Base-by-base conservation (phyloP, 192 early-diverging fungal genomes). In the Nowakowskiella sp. region DNA sequence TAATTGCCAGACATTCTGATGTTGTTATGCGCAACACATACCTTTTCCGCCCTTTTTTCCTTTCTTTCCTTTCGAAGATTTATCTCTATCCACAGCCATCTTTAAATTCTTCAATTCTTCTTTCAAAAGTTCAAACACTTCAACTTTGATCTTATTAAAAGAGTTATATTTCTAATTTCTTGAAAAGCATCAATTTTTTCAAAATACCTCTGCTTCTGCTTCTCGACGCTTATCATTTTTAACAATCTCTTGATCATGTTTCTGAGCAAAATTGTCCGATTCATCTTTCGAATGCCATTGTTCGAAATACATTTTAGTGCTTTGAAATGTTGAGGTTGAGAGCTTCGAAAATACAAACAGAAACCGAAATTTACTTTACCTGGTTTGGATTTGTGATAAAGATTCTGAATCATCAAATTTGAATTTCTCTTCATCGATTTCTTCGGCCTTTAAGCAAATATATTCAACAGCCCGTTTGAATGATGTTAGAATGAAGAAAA, bases 211-310 rank as follows among this genome's bases (percentile, higher is more conserved):
- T 10, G 71, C 53, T 54, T 82, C 77, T 8, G 77, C 80, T 60
- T 82, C 80, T 34, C 60, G 52, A 24, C 80, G 58, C 34, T 82
- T 82, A 19, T 73, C 69, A 25, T 44, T 59, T 51, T 82, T 82
- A 39, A 82, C 73, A 45, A 82, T 82, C 39, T 82, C 80, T 47
- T 70, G 72, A 47, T 82, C 80, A 58, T 80, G 77, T 58, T 71
- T 78, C 55, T 82, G 80, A 6, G 72, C 71, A 53, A 82, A 80
- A 52, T 82, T 82, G 9, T 80, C 72, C 3, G 57, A 27, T 44
- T 82, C 80, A 47, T 82, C 76, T 51, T 80, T 82, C 23, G 51
- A 47, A 16, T 44, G 53, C 80, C 80, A 82, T n/a, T 77, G 61
- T 6, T 49, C 34, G 7, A 10, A 51, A 44, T 67, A 82, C 19